A percentile compares a stretch with the other conserved stretches of the same genome.
Conservation (phyloP, 768 basidiomycete genomes). For the Hygrophorus pudorinus region DNA sequence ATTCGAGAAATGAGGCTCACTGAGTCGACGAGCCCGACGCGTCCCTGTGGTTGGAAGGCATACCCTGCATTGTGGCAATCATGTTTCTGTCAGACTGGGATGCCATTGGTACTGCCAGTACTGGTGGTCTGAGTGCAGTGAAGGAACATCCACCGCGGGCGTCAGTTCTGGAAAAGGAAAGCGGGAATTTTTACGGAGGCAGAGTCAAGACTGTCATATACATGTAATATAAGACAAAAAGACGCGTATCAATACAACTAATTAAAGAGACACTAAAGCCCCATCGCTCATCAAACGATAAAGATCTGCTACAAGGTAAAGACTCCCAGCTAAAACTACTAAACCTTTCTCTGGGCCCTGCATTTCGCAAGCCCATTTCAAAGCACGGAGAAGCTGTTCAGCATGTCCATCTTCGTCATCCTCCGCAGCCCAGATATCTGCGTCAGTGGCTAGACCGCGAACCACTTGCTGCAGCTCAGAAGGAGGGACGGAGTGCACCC, state of each 20-base stretch:
- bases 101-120: too few species aligned
- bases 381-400: constrained; percentile 22
- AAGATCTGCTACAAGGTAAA: constrained; percentile 92
- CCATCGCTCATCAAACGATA: constrained; percentile 43
- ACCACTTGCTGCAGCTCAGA: constrained; percentile 40
- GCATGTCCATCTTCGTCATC: constrained; percentile 12
- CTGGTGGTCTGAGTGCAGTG: too few species aligned
- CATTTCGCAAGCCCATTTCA: constrained; percentile 44
- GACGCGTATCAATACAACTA: too few species aligned
- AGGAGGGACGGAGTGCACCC: constrained; percentile 63
- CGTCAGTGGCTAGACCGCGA: constrained; percentile 29
- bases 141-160: too few species aligned
- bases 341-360: constrained; percentile 29
- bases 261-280: background rate
- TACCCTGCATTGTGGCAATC: background rate
- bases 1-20: background rate
- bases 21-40: background rate
- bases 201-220: too few species aligned
- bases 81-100: too few species aligned
- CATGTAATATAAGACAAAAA: too few species aligned
- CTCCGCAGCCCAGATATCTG: constrained; percentile 35
- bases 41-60: background rate
- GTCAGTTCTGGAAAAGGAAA: too few species aligned
- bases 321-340: constrained; percentile 77
- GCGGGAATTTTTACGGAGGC: too few species aligned